phyloP scores from a whole-genome alignment of 768 basidiomycete species.

The Pleurotus ostreatus region DNA sequence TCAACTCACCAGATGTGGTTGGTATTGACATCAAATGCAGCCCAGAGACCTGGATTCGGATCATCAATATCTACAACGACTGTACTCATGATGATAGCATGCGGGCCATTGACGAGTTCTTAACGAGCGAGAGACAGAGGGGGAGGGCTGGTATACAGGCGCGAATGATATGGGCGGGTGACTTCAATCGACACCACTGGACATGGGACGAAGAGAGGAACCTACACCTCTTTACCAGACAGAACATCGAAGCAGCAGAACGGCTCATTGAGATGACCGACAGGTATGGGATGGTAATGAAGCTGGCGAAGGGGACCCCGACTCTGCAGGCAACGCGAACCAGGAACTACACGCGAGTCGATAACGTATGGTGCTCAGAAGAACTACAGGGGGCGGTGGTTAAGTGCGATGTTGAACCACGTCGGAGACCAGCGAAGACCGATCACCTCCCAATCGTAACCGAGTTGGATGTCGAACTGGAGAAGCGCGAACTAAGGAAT shows the following conservation, averaged over 20 bases:
- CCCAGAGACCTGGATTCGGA: too few species aligned
- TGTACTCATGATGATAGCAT: constrained; percentile 2
- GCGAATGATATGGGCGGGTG: constrained; percentile 21
- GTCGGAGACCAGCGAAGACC: constrained; percentile 12
- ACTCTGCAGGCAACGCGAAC: constrained; percentile 13
- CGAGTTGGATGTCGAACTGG: constrained; percentile 14
- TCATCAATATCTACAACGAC: constrained; percentile 17
- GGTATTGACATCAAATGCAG: too few species aligned
- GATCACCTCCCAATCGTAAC: constrained; percentile 31
- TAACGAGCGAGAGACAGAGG: too few species aligned
- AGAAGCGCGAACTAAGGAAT: neutral
- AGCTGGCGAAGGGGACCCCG: constrained; percentile 15
- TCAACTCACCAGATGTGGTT: too few species aligned
- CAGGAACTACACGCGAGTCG: constrained; percentile 28
- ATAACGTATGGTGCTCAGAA: constrained; percentile 28
- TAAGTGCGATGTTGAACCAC: constrained; percentile 18
- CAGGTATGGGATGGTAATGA: constrained; percentile 20
- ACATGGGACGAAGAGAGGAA: constrained; percentile 32
- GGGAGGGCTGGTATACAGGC: too few species aligned
- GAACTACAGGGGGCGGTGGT: constrained; percentile 12
- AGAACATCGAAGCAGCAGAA: constrained; percentile 5
- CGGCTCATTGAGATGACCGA: constrained; percentile 12
- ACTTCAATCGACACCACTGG: constrained; percentile 38
- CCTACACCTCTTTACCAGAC: constrained; percentile 18
- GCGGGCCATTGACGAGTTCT: too few species aligned